phyloP scores from a whole-genome alignment of 805 yeast genomes.

The Ascoidea asiatica region DNA sequence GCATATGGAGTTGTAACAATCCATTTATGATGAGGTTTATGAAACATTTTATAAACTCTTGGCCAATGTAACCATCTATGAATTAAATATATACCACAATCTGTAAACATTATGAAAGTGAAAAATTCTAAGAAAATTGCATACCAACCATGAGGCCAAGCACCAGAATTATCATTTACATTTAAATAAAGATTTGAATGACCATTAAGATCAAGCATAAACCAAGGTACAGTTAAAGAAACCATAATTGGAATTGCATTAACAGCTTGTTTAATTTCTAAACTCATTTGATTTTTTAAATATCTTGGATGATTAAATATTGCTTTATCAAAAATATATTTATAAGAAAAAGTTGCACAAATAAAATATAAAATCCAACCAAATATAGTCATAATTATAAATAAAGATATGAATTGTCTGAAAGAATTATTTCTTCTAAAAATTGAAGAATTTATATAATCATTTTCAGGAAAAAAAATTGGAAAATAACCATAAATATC shows the following conservation, averaged over 20 bases:
- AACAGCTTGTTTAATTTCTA: slow-evolving; percentile 70
- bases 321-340: slow-evolving; percentile 70
- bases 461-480: slow-evolving; percentile 39
- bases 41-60: slow-evolving; percentile 66
- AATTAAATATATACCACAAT: slow-evolving; percentile 79
- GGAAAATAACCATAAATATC: slow-evolving; percentile 55
- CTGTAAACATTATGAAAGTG: slow-evolving; percentile 81
- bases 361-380: slow-evolving; percentile 75
- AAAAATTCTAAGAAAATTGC: slow-evolving; percentile 59
- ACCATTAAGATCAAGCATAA: slow-evolving; percentile 72
- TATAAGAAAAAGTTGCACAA: slow-evolving; percentile 67
- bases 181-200: slow-evolving; percentile 66
- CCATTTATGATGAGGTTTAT: slow-evolving; percentile 99
- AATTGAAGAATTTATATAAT: slow-evolving; percentile 49
- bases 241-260: slow-evolving; percentile 88
- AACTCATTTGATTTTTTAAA: slow-evolving; percentile 79
- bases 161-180: slow-evolving; percentile 49
- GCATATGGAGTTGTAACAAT: slow-evolving; percentile 97
- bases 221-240: slow-evolving; percentile 78
- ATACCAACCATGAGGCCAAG: slow-evolving; percentile 60
- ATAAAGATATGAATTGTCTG: slow-evolving; percentile 59
- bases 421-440: slow-evolving; percentile 58
- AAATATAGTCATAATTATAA: slow-evolving; percentile 58
- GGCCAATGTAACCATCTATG: slow-evolving; percentile 96
- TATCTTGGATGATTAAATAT: slow-evolving; percentile 94